Percentiles rank a stretch among this genome's conserved stretches.
Evolutionary conservation across 805 yeast genomes (phyloP).

Genomic region (Myxozyma geophila): DNA sequence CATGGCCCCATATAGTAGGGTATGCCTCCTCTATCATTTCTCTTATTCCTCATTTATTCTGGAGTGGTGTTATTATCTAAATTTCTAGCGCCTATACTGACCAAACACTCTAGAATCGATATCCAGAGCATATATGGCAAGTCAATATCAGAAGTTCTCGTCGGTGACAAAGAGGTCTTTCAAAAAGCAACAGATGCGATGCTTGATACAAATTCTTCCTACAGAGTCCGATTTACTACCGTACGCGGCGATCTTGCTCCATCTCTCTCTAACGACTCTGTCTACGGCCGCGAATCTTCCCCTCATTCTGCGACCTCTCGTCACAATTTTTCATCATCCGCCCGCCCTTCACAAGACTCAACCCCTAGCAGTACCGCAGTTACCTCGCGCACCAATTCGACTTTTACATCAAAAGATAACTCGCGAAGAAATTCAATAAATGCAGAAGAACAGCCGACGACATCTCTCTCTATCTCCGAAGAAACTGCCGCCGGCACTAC

Average conservation of each 20-base stretch:
- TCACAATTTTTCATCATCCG: neutral
- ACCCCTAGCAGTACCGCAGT: conserved; percentile 18
- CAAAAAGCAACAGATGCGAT: conserved; percentile 44
- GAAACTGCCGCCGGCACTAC: too few species aligned
- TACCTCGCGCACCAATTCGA: conserved; percentile 15
- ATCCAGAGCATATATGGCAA: conserved; percentile 34
- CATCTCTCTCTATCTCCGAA: neutral
- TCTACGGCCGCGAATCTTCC: conserved; percentile 5
- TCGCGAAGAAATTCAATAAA: conserved; percentile 19
- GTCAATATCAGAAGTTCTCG: conserved; percentile 38
- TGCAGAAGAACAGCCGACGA: conserved; percentile 4
- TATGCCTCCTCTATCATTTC: conserved; percentile 19
- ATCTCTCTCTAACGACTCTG: conserved; percentile 19
- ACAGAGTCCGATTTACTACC: conserved; percentile 33
- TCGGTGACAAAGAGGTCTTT: conserved; percentile 41
- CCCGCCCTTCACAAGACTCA: neutral
- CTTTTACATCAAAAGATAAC: neutral
- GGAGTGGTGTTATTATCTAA: neutral
- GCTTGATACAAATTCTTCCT: conserved; percentile 40
- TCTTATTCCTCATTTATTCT: neutral
- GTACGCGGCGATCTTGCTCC: conserved; percentile 36
- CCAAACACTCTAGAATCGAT: conserved; percentile 11
- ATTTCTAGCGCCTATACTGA: neutral
- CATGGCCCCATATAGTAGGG: conserved; percentile 82
- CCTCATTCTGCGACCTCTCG: neutral